Conservation (phyloP, 257 asterid species). For the Jacaranda copaia region DNA sequence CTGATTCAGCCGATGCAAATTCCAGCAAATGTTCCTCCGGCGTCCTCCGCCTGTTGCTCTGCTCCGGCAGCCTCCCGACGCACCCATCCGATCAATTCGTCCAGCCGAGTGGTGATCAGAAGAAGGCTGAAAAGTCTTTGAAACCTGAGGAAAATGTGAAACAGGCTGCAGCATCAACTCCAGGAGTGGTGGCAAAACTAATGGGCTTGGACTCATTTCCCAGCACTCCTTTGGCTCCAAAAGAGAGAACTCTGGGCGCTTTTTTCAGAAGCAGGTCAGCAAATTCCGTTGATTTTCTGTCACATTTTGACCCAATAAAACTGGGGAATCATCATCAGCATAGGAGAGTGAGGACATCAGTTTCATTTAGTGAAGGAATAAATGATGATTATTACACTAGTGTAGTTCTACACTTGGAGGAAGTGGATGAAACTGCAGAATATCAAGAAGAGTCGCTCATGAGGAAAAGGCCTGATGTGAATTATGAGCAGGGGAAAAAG, state of each 20-base stretch:
- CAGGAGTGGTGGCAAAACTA: slow-evolving; percentile 68
- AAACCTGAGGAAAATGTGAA: neutral
- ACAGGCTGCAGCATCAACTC: slow-evolving; percentile 33
- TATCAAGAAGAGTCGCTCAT: slow-evolving; percentile 11
- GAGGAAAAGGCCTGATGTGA: slow-evolving; percentile 5
- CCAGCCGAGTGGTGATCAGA: slow-evolving; percentile 16
- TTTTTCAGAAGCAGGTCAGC: slow-evolving; percentile 62
- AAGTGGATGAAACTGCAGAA: slow-evolving; percentile 16
- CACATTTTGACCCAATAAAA: slow-evolving; percentile 43
- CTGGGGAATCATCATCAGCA: slow-evolving; percentile 35
- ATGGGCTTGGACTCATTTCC: slow-evolving; percentile 76
- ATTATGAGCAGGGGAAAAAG: neutral
- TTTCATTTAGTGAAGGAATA: slow-evolving; percentile 50
- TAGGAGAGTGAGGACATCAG: slow-evolving; percentile 59
- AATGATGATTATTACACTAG: slow-evolving; percentile 17
- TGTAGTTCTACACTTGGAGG: slow-evolving; percentile 24
- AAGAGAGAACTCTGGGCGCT: slow-evolving; percentile 46
- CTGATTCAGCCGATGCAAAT: slow-evolving; percentile 28
- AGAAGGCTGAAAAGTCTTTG: slow-evolving; percentile 5
- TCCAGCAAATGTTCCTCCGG: slow-evolving; percentile 47
- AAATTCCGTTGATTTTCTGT: slow-evolving; percentile 56
- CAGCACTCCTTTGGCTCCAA: neutral
- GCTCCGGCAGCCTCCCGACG: slow-evolving; percentile 58
- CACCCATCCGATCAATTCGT: slow-evolving; percentile 55
- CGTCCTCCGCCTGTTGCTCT: slow-evolving; percentile 42